Evolutionary conservation across 306 rosid species (phyloP).

Genomic region (Ormosia semicastrata): DNA sequence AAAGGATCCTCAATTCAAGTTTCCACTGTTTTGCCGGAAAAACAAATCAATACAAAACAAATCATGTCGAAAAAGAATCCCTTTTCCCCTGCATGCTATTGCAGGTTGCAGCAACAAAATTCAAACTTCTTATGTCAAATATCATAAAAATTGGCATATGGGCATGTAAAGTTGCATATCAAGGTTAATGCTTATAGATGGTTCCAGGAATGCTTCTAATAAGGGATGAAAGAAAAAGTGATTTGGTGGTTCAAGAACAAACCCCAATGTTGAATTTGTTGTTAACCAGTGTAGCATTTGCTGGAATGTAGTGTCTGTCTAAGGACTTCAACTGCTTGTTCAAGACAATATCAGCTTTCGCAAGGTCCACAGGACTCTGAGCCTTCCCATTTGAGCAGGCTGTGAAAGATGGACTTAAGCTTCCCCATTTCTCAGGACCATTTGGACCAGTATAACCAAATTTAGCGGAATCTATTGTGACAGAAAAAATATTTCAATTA

Average conservation of each 20-base stretch:
- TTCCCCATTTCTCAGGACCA: conserved; percentile 81
- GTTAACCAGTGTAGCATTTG: conserved; percentile 66
- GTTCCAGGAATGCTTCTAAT: background rate
- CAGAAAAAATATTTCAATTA: background rate
- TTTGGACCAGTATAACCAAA: conserved; percentile 55
- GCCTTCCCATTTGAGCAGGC: conserved; percentile 58
- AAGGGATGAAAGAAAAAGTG: background rate
- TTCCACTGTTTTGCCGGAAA: background rate
- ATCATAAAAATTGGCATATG: background rate
- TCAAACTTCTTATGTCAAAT: background rate
- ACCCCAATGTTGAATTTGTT: conserved; percentile 78
- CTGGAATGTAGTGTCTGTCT: conserved; percentile 37
- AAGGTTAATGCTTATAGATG: background rate
- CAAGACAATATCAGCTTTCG: background rate
- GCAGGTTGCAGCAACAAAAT: background rate
- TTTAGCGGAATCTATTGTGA: background rate
- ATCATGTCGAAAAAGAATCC: background rate
- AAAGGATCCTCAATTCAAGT: background rate
- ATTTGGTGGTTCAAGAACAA: conserved; percentile 18
- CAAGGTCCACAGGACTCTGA: conserved; percentile 66
- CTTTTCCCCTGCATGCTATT: background rate
- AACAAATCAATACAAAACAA: background rate
- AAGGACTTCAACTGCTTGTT: conserved; percentile 38
- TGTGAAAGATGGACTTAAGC: conserved; percentile 46
- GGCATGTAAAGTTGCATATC: background rate